Evolutionary conservation across 257 asterid genomes (phyloP), one percentile per base, ranked within the genome.

Genomic region (Plantago ovata): DNA sequence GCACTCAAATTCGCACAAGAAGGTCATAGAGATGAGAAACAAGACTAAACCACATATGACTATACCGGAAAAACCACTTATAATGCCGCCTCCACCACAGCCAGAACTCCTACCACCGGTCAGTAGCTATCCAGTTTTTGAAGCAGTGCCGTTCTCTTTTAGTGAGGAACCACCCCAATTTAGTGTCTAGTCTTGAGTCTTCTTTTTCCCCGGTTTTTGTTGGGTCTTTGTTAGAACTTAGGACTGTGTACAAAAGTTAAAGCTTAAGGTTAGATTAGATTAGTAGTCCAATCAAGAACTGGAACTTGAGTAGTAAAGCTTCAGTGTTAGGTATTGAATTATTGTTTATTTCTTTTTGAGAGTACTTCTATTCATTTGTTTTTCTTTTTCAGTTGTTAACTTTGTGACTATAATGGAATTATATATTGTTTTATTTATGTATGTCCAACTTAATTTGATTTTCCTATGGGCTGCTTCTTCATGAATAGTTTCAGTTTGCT

Each of bases 1-100:
- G 32, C 97, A 89, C 81, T 89, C 95, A 7, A 82, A 77, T 64
- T 82, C 86, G 6, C 90, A 82, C 76, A 77, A 65, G 79, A 82
- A 77, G 72, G 86, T 82, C 5, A 33, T 79, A 5, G 86, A 82
- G 77, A 82, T 82, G 82, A 72, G 86, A 47, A 72, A 47, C 64
- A 77, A 74, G 55, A 75, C 53, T 49, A 65, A 50, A 51, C 44
- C 41, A 43, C 46, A 38, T 33, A 69, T 64, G 38, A 19, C 56
- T 21, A 21, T 32, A 36, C 23, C 14, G 3, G 70, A 53, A 18
- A 43, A 53, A 32, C 42, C 44, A 67, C 36, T 8, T 22, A 20
- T 50, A 12, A 36, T 50, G 32, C 14, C 18, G 18, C 18, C 56
- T 50, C 38, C 18, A 10, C 18, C 56, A 20, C 38, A 22, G n/a